A percentile compares a stretch with the other conserved stretches of the same genome.
These are phyloP conservation scores for Eimeria mitis DNA, from an alignment of 169 alveolate species.

Conservation along the genomic window DNA sequence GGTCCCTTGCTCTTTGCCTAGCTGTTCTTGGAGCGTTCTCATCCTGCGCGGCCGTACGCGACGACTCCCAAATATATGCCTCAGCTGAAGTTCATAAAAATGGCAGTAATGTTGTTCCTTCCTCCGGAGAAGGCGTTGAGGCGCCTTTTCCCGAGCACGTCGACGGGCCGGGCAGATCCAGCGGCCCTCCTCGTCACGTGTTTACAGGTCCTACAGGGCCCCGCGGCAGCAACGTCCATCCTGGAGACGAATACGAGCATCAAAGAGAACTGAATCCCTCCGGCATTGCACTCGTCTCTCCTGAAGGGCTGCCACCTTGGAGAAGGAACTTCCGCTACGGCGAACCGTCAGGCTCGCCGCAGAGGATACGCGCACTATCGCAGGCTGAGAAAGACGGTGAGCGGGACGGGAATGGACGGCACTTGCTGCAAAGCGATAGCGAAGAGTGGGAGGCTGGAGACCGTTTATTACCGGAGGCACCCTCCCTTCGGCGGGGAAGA, in stretches of 20 bases:
- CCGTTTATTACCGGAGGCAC: background rate
- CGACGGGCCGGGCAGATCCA: conserved; percentile 10
- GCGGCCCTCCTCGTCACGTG: conserved; percentile 35
- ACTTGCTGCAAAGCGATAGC: background rate
- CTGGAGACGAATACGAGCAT: background rate
- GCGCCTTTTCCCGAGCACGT: background rate
- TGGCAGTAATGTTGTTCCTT: background rate
- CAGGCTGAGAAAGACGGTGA: conserved; percentile 10
- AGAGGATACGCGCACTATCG: conserved; percentile 22
- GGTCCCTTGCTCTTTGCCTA: conserved; percentile 32
- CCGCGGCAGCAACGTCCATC: background rate
- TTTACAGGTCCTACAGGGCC: conserved; percentile 3
- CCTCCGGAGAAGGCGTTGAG: background rate
- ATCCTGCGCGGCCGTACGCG: conserved; percentile 36
- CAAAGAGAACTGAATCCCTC: background rate
- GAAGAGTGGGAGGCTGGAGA: conserved; percentile 4
- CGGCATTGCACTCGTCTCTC: background rate
- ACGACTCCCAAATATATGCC: background rate
- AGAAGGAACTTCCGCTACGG: conserved; percentile 31
- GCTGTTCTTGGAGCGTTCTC: conserved; percentile 42
- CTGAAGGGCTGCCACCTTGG: conserved; percentile 47
- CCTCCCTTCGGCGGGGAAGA: conserved; percentile 1
- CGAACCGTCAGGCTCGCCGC: conserved; percentile 3
- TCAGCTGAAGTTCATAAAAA: background rate
- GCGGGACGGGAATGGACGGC: background rate